Evolutionary conservation across 208 protist species (phyloP).

Genomic region (Kentomonas sorsogonicus): DNA sequence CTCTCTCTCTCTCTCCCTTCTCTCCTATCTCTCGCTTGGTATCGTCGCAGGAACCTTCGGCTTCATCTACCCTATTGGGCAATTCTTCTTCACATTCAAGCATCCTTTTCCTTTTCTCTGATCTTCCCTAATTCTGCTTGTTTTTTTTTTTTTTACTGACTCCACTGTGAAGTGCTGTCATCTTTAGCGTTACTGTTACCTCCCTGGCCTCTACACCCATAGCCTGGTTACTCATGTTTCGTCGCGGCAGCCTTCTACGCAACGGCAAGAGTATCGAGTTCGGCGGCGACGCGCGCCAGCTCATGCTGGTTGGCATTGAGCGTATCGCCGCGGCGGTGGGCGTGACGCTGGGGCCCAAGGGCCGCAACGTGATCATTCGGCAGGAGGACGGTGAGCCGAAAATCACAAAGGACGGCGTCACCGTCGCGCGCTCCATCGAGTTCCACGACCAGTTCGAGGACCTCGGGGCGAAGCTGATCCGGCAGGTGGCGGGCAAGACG

Average conservation of each 20-base stretch:
- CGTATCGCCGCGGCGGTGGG: conserved; percentile 96
- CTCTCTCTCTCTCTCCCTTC: not conserved
- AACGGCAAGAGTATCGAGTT: conserved; percentile 97
- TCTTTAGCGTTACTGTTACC: not conserved
- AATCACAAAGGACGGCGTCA: conserved; percentile 99
- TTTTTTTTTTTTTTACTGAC: not conserved
- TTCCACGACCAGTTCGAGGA: conserved; percentile 98
- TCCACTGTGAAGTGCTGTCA: not conserved
- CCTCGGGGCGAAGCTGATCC: conserved; percentile 96
- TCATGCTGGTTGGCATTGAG: conserved; percentile 96
- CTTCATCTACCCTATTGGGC: not conserved
- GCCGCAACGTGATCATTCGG: conserved; percentile 98
- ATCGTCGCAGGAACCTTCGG: too few species aligned
- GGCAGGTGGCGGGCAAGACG: conserved; percentile 95
- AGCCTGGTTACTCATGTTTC: not conserved
- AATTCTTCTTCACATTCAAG: too few species aligned
- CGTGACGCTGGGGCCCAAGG: conserved; percentile 98
- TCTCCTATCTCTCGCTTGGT: not conserved
- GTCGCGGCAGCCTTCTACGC: not conserved
- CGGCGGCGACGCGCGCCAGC: conserved; percentile 89
- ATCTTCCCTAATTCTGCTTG: not conserved
- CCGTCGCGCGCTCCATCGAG: conserved; percentile 99
- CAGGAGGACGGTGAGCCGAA: conserved; percentile 97
- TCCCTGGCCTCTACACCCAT: not conserved
- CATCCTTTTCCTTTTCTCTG: conserved; percentile 5